Base-by-base conservation (phyloP, 768 basidiomycete genomes). In the Phlebiopsis flavidoalba region DNA sequence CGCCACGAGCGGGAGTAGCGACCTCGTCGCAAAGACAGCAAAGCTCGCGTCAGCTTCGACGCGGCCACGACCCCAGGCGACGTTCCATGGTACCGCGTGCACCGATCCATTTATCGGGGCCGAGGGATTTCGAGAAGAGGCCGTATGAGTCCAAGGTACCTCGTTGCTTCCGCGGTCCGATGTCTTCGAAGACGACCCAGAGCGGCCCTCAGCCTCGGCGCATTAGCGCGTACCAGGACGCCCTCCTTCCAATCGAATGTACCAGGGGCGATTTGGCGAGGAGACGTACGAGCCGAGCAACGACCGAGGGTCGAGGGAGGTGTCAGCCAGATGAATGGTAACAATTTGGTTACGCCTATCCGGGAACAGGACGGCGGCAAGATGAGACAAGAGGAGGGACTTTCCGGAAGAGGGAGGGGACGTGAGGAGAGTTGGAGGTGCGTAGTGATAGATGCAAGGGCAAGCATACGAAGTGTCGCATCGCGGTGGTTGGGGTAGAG, bases 231-330 rank as follows among this genome's bases (percentile, higher is more conserved):
- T 10, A 95, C 87, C 37, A 99, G 79, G 0, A 95, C 88, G 6
- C 97, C 97, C 64, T 98, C 95, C 73, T 89, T 92, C 92, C 95
- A 99, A 66, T 96, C 93, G 66, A 99, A 99, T 1, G 84, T 86
- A 5, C 96, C 96, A n/a, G 0, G 93, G 87, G 24, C 83, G 82
- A 1, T 82, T 85, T 0, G 88, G 79, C 0, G 96, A 97, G 1
- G 96, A 96, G 2, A 93, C 79, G 61, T 98, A 96, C 1, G 93
- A 95, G 5, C 97, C 96, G 47, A 99, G 81, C 5, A 99, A 80
- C 0, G 94, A 89, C 22, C 96, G 89, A 33, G 95, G 89, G 69
- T 99, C 96, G 49, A 99, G 80, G 1, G 96, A 96, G 0, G 95
- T 96, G 66, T 98, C 97, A 6, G 94, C 93, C 24, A 98, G 85